A percentile compares a stretch with the other conserved stretches of the same genome.
phyloP scores from a whole-genome alignment of 164 flowering plant species.

The Warburgia ugandensis region DNA sequence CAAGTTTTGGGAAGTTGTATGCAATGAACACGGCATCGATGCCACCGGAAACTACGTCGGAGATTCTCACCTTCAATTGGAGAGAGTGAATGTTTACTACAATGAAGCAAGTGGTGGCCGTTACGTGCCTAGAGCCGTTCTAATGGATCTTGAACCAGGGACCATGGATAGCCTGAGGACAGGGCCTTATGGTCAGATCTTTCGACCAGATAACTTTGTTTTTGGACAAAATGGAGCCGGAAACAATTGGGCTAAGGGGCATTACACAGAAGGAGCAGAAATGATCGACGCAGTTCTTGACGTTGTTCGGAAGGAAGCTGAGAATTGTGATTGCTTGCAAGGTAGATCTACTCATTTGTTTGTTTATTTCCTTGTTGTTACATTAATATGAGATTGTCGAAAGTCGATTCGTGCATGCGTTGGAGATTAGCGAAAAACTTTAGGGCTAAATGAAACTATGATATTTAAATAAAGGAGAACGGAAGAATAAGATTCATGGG shows the following conservation, averaged over 20 bases:
- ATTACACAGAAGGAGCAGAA: constrained; percentile 16
- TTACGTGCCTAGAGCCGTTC: constrained; percentile 19
- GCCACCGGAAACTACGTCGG: constrained; percentile 10
- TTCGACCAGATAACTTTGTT: constrained; percentile 17
- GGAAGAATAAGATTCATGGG: too few species aligned
- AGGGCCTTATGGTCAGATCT: constrained; percentile 11
- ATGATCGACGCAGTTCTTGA: constrained; percentile 13
- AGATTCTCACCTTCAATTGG: constrained; percentile 10
- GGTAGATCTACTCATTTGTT: not conserved
- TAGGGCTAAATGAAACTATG: too few species aligned
- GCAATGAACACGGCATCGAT: constrained; percentile 20
- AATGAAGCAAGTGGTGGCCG: constrained; percentile 19
- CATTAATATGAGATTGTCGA: too few species aligned
- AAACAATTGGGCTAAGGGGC: constrained; percentile 17
- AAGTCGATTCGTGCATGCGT: too few species aligned
- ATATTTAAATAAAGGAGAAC: too few species aligned
- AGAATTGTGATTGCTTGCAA: constrained; percentile 17
- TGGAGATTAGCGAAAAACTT: too few species aligned
- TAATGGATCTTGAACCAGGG: constrained; percentile 21
- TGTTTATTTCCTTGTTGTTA: not conserved
- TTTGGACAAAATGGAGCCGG: constrained; percentile 17
- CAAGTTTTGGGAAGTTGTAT: constrained; percentile 20
- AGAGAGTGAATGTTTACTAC: constrained; percentile 19
- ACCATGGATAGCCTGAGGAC: constrained; percentile 16
- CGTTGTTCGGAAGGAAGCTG: constrained; percentile 14